Base-by-base conservation (phyloP, 176 grass and related monocot genomes). In the Raddia distichophylla region DNA sequence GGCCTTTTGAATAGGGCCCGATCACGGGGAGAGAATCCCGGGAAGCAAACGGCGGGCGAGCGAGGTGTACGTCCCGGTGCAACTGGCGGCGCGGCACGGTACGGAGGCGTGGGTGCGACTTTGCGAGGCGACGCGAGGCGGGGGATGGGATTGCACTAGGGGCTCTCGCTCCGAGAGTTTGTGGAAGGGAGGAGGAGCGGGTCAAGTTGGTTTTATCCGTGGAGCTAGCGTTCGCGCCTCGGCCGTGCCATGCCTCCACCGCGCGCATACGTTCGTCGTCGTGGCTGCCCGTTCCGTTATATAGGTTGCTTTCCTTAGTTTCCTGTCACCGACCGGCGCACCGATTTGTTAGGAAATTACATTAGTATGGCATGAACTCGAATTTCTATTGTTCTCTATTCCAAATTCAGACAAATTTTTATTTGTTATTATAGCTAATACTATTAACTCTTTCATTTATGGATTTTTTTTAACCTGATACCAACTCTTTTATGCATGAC, bases 221-320 rank as follows among this genome's bases (percentile, higher is more conserved):
- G 32, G 32, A 27, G 5, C 27, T 32, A 59, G 22, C 10, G 19
- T 3, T 22, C 7, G 10, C 11, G 44, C 27, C 43, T 75, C 5
- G 13, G 72, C 46, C 40, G 8, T 32, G 53, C 17, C 33, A 22
- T 42, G 59, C 7, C 72, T 53, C 14, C 34, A n/a, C 11, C 9
- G 20, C 49, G 35, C 53, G 33, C 65, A 14, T 46, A 50, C 46
- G 5, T 16, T 70, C 44, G 83, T 16, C 33, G 60, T 20, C 69
- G 49, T 84, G 54, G 18, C 55, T 46, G 32, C 37, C 8, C 67
- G 13, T 79, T 67, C 35, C 48, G 13, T 64, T 72, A 54, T 85
- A 55, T 35, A 53, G 40, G 22, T 61, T 44, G 27, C 54, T 43
- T 34, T 69, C 17, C 3, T 35, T 20, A 0, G 10, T 37, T 45